phyloP scores from a whole-genome alignment of 2,329 filamentous ascomycete species.

The Scorias spongiosa region DNA sequence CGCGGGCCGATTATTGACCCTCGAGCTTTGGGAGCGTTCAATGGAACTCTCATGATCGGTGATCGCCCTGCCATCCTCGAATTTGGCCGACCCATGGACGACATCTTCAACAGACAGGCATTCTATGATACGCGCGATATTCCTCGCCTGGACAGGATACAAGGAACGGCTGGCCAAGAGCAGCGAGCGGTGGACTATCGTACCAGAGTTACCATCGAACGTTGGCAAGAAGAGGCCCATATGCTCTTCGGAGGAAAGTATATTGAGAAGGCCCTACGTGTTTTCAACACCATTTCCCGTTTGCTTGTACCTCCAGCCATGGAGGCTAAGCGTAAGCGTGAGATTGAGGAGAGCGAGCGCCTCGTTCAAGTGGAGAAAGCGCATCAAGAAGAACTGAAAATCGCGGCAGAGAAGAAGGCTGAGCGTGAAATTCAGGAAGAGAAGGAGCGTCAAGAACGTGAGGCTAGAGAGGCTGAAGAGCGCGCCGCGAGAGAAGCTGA shows the following conservation, averaged over 20 bases:
- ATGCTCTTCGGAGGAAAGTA: constrained; percentile 63
- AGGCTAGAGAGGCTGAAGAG: constrained; percentile 31
- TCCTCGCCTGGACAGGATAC: constrained; percentile 29
- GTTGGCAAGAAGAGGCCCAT: constrained; percentile 82
- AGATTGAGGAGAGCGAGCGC: constrained; percentile 50
- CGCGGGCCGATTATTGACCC: neutral
- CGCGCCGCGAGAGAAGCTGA: constrained; percentile 21
- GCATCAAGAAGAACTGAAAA: constrained; percentile 45
- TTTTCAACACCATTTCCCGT: constrained; percentile 55
- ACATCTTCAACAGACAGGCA: neutral
- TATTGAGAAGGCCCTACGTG: constrained; percentile 52
- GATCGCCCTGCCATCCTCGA: neutral
- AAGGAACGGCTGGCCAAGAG: constrained; percentile 23
- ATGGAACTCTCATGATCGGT: neutral
- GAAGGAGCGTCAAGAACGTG: constrained; percentile 34
- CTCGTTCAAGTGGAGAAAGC: constrained; percentile 48
- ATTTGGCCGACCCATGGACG: neutral
- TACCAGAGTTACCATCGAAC: constrained; percentile 52
- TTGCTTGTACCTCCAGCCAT: constrained; percentile 71
- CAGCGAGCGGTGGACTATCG: constrained; percentile 63
- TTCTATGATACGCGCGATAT: neutral
- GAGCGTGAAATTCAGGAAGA: constrained; percentile 37
- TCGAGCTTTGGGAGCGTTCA: neutral
- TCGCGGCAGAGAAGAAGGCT: constrained; percentile 45
- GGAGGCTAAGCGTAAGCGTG: constrained; percentile 59